phyloP scores from a whole-genome alignment of 2,329 filamentous ascomycete genomes.

The Chaetomiaceae sp. region DNA sequence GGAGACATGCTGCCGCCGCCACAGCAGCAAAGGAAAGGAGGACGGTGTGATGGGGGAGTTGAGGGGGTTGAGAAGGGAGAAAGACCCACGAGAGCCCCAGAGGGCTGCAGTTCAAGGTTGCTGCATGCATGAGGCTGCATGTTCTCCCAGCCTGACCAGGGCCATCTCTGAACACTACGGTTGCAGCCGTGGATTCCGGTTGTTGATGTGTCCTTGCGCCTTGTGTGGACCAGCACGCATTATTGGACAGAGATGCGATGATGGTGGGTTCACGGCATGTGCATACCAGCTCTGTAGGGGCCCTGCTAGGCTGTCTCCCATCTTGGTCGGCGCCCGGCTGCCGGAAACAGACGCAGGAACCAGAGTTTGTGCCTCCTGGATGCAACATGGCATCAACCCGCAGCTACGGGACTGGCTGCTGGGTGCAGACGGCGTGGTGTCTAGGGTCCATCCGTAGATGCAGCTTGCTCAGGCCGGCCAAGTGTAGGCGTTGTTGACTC shows the following conservation, averaged over 20 bases:
- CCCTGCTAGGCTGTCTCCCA: conserved; percentile 13
- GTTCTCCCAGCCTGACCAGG: conserved; percentile 21
- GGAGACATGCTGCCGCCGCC: background rate
- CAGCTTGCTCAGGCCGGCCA: background rate
- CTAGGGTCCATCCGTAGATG: conserved; percentile 2
- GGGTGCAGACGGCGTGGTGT: background rate
- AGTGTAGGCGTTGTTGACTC: conserved; percentile 5
- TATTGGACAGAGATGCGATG: conserved; percentile 9
- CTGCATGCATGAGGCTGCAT: conserved; percentile 15
- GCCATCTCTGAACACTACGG: conserved; percentile 11
- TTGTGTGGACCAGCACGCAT: background rate
- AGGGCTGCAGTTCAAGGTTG: too few species aligned
- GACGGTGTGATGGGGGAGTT: conserved; percentile 5
- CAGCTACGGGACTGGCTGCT: conserved; percentile 20
- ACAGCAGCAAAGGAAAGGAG: background rate
- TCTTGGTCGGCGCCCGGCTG: conserved; percentile 4
- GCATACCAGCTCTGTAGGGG: conserved; percentile 25
- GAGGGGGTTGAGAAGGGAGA: too few species aligned
- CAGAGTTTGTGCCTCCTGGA: background rate
- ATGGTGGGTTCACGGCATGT: conserved; percentile 17
- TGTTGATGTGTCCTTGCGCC: conserved; percentile 8
- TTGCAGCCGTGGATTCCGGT: conserved; percentile 18
- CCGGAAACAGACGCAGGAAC: conserved; percentile 10
- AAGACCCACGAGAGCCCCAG: too few species aligned
- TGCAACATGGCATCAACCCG: conserved; percentile 16